phyloP scores from a whole-genome alignment of 768 basidiomycete species.

The Pulveroboletus sp. region DNA sequence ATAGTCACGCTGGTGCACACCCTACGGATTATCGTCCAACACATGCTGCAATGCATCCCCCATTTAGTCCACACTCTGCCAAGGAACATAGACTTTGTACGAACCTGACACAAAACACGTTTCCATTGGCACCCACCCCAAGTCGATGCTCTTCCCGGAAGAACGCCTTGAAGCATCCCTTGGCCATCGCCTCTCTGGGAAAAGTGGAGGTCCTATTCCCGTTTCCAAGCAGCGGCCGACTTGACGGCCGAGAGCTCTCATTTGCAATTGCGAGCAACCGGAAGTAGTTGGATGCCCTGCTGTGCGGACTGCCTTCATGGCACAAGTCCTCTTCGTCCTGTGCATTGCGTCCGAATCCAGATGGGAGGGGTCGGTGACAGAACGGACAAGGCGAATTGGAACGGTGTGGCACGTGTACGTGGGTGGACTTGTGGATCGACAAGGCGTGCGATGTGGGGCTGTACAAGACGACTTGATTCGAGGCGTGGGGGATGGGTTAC shows the following conservation, averaged over 20 bases:
- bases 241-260: conserved; percentile 53
- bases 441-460: conserved; percentile 84
- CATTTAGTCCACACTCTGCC: no score
- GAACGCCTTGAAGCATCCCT: conserved; percentile 91
- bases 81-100: conserved; percentile 12
- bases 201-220: conserved; percentile 39
- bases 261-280: conserved; percentile 73
- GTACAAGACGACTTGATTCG: conserved; percentile 85
- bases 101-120: conserved; percentile 85
- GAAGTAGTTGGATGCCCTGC: conserved; percentile 76
- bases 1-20: conserved; percentile 32
- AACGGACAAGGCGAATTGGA: conserved; percentile 57
- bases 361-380: conserved; percentile 61
- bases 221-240: conserved; percentile 38
- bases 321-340: conserved; percentile 26
- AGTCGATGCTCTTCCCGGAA: conserved; percentile 87
- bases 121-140: conserved; percentile 95
- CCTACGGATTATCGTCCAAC: conserved; percentile 82
- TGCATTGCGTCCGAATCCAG: conserved; percentile 35
- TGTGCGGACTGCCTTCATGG: conserved; percentile 42
- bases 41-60: conserved; percentile 77
- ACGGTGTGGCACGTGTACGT: conserved; percentile 20
- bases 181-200: conserved; percentile 73
- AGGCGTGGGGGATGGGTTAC: conserved; percentile 79
- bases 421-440: conserved; percentile 48